phyloP scores from a whole-genome alignment of 768 basidiomycete species.

The Leccinum uliginosum region DNA sequence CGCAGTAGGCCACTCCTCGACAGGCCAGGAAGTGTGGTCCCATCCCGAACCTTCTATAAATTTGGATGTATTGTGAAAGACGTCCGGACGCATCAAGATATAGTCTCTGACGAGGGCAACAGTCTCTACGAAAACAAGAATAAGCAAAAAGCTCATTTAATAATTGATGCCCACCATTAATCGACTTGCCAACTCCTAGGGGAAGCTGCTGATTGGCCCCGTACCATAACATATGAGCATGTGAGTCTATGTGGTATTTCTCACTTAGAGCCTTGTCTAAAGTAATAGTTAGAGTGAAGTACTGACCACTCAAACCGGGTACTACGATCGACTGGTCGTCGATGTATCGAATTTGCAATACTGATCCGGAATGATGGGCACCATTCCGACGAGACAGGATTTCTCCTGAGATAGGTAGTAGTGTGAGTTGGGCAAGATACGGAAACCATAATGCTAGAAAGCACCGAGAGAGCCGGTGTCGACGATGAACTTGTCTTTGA shows the following conservation, averaged over 20 bases:
- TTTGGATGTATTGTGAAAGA: constrained; percentile 51
- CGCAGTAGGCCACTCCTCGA: constrained; percentile 59
- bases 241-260: constrained; percentile 66
- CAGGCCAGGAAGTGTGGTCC: constrained; percentile 82
- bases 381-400: constrained; percentile 38
- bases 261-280: not conserved
- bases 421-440: constrained; percentile 1
- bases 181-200: constrained; percentile 56
- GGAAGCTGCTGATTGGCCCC: constrained; percentile 63
- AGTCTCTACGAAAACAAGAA: constrained; percentile 43
- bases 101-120: constrained; percentile 57
- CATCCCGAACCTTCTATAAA: constrained; percentile 83
- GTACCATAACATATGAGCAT: constrained; percentile 76
- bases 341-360: constrained; percentile 45
- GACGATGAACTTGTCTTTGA: constrained; percentile 46
- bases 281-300: not conserved
- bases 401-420: constrained; percentile 31
- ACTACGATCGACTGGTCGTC: constrained; percentile 56
- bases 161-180: constrained; percentile 41
- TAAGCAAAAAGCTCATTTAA: not conserved
- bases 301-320: constrained; percentile 69
- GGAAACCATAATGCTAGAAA: constrained; percentile 16
- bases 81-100: constrained; percentile 54
- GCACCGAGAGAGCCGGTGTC: constrained; percentile 55
- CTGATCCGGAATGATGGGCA: constrained; percentile 17